These are phyloP conservation scores for Monosporozyma aquatica DNA, from an alignment of 805 yeast genomes.

Conservation along the genomic window DNA sequence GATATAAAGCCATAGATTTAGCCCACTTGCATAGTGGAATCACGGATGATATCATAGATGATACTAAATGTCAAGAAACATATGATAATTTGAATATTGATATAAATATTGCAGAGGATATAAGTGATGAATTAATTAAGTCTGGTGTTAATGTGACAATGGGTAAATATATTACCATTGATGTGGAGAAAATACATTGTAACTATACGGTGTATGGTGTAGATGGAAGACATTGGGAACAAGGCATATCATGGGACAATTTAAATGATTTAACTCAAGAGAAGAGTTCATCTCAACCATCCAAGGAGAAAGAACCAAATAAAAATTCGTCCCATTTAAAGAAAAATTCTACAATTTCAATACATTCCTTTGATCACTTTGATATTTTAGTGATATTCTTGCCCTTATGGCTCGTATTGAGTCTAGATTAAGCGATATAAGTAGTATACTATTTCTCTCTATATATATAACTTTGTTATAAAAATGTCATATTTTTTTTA, in stretches of 20 bases:
- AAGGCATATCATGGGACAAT: background rate
- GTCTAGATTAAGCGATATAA: too few relatives aligned
- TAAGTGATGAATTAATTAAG: slow-evolving; percentile 39
- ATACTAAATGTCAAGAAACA: slow-evolving; percentile 39
- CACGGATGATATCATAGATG: too few relatives aligned
- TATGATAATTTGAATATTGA: slow-evolving; percentile 34
- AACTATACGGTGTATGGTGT: slow-evolving; percentile 6
- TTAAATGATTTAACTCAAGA: background rate
- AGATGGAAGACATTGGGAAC: background rate
- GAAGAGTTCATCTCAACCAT: too few relatives aligned
- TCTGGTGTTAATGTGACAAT: slow-evolving; percentile 39
- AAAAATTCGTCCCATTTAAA: too few relatives aligned
- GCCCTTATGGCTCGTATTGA: too few relatives aligned
- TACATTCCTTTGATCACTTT: too few relatives aligned
- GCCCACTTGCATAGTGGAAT: background rate
- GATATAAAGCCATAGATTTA: slow-evolving; percentile 26
- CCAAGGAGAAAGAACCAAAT: too few relatives aligned
- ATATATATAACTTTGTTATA: too few relatives aligned
- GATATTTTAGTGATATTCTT: too few relatives aligned
- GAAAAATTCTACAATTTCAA: too few relatives aligned
- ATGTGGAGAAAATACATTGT: slow-evolving; percentile 37
- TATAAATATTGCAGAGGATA: slow-evolving; percentile 36
- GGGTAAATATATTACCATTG: slow-evolving; percentile 44
- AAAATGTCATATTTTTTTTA: too few relatives aligned
- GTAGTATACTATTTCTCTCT: too few relatives aligned